These are phyloP conservation scores for Gyromitra esculenta DNA, from an alignment of 2,329 filamentous ascomycete species.

Conservation along the genomic window DNA sequence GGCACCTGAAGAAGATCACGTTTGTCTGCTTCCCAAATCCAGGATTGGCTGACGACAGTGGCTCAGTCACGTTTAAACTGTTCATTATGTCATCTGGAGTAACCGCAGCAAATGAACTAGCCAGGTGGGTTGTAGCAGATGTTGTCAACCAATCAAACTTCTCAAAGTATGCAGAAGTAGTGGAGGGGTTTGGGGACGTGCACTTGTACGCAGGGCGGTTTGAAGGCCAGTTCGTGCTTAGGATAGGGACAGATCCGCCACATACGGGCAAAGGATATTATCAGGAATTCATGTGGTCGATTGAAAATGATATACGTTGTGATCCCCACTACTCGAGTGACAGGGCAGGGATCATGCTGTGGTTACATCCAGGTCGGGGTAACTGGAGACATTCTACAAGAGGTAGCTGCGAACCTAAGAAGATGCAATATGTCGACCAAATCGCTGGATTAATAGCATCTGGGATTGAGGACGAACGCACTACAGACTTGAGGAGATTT, in stretches of 20 bases:
- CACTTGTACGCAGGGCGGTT: not conserved
- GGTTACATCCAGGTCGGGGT: not conserved
- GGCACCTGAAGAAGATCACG: not conserved
- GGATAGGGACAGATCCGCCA: not conserved
- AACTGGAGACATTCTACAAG: not conserved
- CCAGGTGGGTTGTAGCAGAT: not conserved
- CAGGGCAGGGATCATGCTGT: not conserved
- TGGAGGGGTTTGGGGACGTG: not conserved
- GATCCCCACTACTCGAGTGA: not conserved
- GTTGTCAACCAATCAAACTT: not conserved
- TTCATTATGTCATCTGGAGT: not conserved
- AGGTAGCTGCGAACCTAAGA: not conserved
- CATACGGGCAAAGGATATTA: not conserved
- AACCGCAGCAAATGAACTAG: not conserved
- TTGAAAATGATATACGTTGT: not conserved
- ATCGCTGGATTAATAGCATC: not conserved
- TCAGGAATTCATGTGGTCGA: not conserved
- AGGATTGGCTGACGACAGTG: not conserved
- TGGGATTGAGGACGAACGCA: not conserved
- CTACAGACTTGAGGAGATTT: not conserved
- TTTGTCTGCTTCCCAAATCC: not conserved
- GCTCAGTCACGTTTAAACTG: not conserved
- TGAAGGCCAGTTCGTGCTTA: not conserved
- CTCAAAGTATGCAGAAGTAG: not conserved
- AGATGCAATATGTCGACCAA: not conserved